Conservation (phyloP, 1,284 basidiomycete species). For the Ceratobasidium sp. region DNA sequence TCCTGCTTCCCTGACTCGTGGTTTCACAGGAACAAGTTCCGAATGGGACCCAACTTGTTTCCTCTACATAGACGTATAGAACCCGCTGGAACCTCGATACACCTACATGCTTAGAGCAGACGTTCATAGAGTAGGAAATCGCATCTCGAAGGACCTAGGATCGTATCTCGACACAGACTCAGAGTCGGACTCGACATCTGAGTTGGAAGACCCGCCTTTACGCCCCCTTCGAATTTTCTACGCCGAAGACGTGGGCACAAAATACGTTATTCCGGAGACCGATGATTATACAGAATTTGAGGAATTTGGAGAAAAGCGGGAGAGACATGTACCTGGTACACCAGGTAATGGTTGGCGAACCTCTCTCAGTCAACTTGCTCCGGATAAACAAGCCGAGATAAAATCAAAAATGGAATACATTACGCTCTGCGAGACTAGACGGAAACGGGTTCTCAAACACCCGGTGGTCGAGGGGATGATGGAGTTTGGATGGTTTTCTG, state of each 20-base stretch:
- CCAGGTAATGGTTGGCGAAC: too few relatives aligned
- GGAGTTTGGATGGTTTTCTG: constrained; percentile 15
- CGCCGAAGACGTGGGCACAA: neutral
- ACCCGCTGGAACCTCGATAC: neutral
- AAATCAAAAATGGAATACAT: neutral
- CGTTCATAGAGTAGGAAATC: too few relatives aligned
- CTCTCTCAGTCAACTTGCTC: neutral
- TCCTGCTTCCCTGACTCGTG: too few relatives aligned
- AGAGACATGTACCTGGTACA: neutral
- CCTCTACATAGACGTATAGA: neutral
- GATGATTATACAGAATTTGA: neutral
- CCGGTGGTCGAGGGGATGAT: constrained; percentile 16
- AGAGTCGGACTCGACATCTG: too few relatives aligned
- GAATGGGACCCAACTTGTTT: neutral
- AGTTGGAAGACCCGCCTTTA: neutral
- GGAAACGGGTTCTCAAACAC: neutral
- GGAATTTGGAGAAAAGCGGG: constrained; percentile 2
- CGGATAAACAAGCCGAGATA: neutral
- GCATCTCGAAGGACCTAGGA: too few relatives aligned
- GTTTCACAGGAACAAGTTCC: neutral
- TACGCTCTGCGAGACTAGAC: neutral
- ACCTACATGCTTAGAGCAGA: neutral
- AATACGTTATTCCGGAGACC: constrained; percentile 1
- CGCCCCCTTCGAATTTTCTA: neutral
- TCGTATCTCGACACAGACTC: neutral